Evolutionary conservation across 805 yeast species (phyloP).

Genomic region (Brettanomyces sp.): DNA sequence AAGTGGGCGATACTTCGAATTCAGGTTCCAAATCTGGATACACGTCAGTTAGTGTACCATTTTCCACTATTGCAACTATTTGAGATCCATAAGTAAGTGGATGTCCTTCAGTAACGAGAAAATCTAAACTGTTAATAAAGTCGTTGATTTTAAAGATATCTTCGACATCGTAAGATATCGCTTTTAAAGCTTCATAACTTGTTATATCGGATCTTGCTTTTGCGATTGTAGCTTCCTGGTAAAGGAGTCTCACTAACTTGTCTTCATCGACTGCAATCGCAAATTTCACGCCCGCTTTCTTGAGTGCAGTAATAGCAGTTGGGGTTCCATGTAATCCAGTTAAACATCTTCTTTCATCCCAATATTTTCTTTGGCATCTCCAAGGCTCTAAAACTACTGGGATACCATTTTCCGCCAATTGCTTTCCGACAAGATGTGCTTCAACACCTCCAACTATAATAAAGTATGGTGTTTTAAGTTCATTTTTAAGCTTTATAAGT

Average conservation of each 20-base stretch:
- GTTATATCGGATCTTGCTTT: background rate
- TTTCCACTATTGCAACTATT: background rate
- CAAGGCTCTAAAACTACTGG: background rate
- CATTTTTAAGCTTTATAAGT: background rate
- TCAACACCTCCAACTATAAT: slow-evolving; percentile 1
- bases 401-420: background rate
- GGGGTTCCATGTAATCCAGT: slow-evolving; percentile 1
- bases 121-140: background rate
- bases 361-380: slow-evolving; percentile 2
- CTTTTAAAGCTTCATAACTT: background rate
- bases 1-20: background rate
- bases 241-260: background rate
- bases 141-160: background rate
- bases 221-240: slow-evolving; percentile 1
- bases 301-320: background rate
- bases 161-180: background rate
- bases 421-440: background rate
- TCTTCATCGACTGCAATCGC: slow-evolving; percentile 2
- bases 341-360: slow-evolving; percentile 2
- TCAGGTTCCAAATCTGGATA: slow-evolving; percentile 1
- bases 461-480: background rate
- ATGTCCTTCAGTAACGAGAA: background rate
- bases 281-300: background rate
- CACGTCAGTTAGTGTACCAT: background rate
- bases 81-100: slow-evolving; percentile 1